Percentiles rank a stretch among this genome's conserved stretches.
phyloP scores from a whole-genome alignment of 805 yeast genomes.

The Candida hungchunana region DNA sequence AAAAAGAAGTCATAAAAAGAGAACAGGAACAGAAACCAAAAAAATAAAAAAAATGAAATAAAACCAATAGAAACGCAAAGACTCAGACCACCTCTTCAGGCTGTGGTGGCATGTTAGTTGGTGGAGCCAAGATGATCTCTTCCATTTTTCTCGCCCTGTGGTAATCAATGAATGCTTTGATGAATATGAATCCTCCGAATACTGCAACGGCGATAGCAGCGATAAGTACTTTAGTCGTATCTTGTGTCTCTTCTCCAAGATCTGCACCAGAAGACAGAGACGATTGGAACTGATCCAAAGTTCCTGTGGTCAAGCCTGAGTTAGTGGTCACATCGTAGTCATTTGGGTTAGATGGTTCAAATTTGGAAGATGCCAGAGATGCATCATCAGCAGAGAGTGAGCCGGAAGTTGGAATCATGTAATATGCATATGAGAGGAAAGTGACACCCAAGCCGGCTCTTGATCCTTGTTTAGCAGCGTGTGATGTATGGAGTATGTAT shows the following conservation, averaged over 20 bases:
- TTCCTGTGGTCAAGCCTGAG: conserved; percentile 22
- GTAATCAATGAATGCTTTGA: conserved; percentile 70
- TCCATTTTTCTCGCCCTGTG: conserved; percentile 76
- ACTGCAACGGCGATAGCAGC: conserved; percentile 61
- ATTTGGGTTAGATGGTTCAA: conserved; percentile 57
- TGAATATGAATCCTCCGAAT: conserved; percentile 60
- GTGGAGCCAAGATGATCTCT: conserved; percentile 48
- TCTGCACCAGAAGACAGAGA: conserved; percentile 19
- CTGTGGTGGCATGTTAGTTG: conserved; percentile 17
- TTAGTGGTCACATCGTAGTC: conserved; percentile 41
- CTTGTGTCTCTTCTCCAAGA: conserved; percentile 8
- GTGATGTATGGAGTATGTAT: conserved; percentile 89
- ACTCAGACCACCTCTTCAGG: conserved; percentile 10
- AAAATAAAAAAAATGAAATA: background rate
- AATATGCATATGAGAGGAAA: conserved; percentile 64
- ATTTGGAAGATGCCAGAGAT: conserved; percentile 29
- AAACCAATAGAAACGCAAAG: background rate
- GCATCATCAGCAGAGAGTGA: conserved; percentile 23
- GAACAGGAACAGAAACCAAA: background rate
- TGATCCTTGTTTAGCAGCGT: conserved; percentile 95
- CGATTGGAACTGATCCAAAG: conserved; percentile 24
- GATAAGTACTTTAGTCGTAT: conserved; percentile 22
- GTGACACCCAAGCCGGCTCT: conserved; percentile 89
- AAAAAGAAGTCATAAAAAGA: background rate
- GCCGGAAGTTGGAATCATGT: conserved; percentile 44